These are phyloP conservation scores for Helianthus annuus DNA, from an alignment of 129 eudicot genomes.

Conservation along the genomic window DNA sequence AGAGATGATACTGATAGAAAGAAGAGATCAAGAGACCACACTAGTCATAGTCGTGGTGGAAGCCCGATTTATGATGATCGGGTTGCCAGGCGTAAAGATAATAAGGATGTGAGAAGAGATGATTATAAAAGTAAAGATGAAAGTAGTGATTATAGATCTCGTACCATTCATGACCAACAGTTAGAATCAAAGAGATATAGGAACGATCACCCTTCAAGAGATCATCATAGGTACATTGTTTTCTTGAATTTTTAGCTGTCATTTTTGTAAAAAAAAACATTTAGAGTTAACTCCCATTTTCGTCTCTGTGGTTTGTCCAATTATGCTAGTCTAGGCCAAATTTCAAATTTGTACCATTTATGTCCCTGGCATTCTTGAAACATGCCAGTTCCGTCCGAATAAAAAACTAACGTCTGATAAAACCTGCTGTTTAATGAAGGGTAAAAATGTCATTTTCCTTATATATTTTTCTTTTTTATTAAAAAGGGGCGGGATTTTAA, in stretches of 20 bases:
- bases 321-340: no score
- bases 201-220: conserved; percentile 48
- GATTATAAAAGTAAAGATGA: conserved; percentile 45
- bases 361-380: no score
- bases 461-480: no score
- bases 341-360: no score
- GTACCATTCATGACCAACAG: conserved; percentile 42
- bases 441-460: no score
- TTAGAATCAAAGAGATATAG: conserved; percentile 46
- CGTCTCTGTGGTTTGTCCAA: no score
- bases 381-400: no score
- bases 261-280: background rate
- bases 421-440: no score
- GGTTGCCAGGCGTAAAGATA: conserved; percentile 51
- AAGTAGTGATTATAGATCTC: conserved; percentile 44
- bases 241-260: conserved; percentile 1
- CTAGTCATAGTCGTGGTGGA: conserved; percentile 39
- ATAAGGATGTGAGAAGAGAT: conserved; percentile 51
- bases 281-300: no score
- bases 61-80: conserved; percentile 57
- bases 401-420: no score
- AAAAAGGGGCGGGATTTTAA: no score
- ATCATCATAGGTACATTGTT: conserved; percentile 59
- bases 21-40: conserved; percentile 55
- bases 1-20: conserved; percentile 49